Conservation (phyloP, 306 rosid genomes). For the Malus sylvestris region DNA sequence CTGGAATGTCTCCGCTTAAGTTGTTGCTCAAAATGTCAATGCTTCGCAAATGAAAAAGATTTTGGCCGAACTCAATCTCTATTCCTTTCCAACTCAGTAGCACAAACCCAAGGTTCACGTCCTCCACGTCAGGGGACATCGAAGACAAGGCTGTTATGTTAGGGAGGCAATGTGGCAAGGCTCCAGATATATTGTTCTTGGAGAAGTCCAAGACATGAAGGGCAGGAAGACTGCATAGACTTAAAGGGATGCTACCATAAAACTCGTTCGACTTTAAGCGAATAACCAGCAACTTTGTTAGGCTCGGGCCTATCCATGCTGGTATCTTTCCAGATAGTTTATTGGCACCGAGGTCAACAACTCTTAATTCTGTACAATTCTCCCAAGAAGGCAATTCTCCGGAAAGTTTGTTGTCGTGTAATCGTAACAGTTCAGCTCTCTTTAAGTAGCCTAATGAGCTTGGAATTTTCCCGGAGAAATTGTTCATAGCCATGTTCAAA, state of each 20-base stretch:
- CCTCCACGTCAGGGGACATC: not conserved
- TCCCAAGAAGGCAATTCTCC: slow-evolving; percentile 17
- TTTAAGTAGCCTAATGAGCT: slow-evolving; percentile 6
- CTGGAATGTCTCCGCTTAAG: slow-evolving; percentile 17
- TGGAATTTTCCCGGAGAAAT: slow-evolving; percentile 6
- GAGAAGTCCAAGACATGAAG: slow-evolving; percentile 12
- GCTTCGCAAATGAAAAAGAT: not conserved
- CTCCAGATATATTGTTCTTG: not conserved
- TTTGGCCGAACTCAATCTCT: not conserved
- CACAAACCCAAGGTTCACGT: not conserved
- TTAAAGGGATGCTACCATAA: slow-evolving; percentile 1
- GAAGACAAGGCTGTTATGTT: slow-evolving; percentile 12
- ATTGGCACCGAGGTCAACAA: slow-evolving; percentile 19
- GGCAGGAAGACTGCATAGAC: not conserved
- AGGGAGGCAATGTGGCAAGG: not conserved
- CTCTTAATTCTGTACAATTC: slow-evolving; percentile 4
- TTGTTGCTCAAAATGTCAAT: slow-evolving; percentile 29
- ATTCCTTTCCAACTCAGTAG: slow-evolving; percentile 19
- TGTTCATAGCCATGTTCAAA: slow-evolving; percentile 9
- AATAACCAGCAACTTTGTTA: not conserved
- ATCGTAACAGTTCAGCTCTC: not conserved
- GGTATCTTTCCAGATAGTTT: slow-evolving; percentile 18
- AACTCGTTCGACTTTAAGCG: slow-evolving; percentile 1
- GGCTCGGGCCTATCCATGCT: slow-evolving; percentile 3
- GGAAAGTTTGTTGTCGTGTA: not conserved